phyloP scores from a whole-genome alignment of 768 basidiomycete species.

The Lentinula raphanica region DNA sequence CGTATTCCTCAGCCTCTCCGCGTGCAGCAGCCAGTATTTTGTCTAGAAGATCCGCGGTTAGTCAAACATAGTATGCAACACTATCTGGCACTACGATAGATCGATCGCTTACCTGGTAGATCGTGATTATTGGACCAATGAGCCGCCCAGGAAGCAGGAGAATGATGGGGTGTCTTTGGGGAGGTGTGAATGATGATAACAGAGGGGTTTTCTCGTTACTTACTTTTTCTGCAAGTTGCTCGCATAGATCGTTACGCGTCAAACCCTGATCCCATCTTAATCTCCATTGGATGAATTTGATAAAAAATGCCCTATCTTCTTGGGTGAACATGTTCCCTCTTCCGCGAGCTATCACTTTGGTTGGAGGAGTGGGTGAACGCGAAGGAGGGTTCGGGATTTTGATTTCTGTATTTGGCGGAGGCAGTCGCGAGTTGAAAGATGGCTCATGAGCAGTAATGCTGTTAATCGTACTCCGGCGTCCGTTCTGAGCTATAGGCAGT shows the following conservation, averaged over 20 bases:
- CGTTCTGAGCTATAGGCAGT: conserved; percentile 12
- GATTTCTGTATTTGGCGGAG: conserved; percentile 57
- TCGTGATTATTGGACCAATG: conserved; percentile 65
- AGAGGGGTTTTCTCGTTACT: conserved; percentile 9
- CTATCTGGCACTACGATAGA: background rate
- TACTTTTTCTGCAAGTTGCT: conserved; percentile 54
- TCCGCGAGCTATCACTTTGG: conserved; percentile 35
- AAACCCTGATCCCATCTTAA: conserved; percentile 49
- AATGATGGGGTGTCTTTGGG: conserved; percentile 64
- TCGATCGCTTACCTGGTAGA: conserved; percentile 44
- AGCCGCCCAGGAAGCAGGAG: conserved; percentile 56
- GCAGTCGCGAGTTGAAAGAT: conserved; percentile 42
- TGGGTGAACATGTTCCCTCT: conserved; percentile 61
- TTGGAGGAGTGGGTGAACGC: conserved; percentile 66
- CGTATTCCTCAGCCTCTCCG: conserved; percentile 26
- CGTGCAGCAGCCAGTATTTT: conserved; percentile 49
- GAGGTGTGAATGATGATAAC: background rate
- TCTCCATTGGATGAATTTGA: conserved; percentile 61
- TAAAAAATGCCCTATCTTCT: conserved; percentile 62
- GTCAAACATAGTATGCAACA: background rate
- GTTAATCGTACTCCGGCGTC: conserved; percentile 51
- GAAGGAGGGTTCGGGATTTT: conserved; percentile 59
- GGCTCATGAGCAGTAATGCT: conserved; percentile 52
- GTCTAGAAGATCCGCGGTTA: background rate
- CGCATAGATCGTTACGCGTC: conserved; percentile 49